A percentile compares a stretch with the other conserved stretches of the same genome.
Conservation (phyloP, 1,284 basidiomycete genomes). For the Cerioporus squamosus region DNA sequence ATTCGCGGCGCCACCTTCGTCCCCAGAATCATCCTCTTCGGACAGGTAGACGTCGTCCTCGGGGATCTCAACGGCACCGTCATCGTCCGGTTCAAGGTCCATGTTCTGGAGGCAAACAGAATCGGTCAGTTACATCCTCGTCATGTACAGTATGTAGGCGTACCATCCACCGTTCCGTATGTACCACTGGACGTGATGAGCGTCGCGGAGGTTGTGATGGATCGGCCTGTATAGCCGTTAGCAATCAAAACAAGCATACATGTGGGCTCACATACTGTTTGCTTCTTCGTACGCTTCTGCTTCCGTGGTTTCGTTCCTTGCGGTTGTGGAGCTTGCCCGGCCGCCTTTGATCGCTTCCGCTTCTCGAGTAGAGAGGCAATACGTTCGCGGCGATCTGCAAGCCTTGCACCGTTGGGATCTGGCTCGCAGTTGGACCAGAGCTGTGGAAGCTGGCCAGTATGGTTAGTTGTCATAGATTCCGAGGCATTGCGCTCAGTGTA, state of each 20-base stretch:
- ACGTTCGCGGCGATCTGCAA: background rate
- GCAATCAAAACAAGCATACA: no score
- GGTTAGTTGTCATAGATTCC: no score
- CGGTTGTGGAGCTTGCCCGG: no score
- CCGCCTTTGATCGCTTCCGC: no score
- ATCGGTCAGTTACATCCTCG: background rate
- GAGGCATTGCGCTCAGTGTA: background rate
- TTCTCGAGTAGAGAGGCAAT: no score
- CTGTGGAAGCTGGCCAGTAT: slow-evolving; percentile 24
- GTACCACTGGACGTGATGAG: no score
- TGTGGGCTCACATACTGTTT: no score
- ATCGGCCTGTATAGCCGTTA: no score
- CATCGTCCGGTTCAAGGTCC: slow-evolving; percentile 8
- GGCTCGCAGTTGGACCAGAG: slow-evolving; percentile 23
- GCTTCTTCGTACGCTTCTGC: no score
- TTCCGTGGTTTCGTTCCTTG: no score
- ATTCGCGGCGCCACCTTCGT: background rate
- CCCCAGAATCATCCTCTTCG: background rate
- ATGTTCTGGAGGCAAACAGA: background rate
- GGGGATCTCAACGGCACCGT: background rate
- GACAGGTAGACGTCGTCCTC: background rate
- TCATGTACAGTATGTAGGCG: background rate
- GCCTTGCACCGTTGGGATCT: background rate
- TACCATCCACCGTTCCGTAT: background rate
- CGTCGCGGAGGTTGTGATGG: no score